Conservation (phyloP, 1,139 yeast species). For the Hyphopichia khmerensis region DNA sequence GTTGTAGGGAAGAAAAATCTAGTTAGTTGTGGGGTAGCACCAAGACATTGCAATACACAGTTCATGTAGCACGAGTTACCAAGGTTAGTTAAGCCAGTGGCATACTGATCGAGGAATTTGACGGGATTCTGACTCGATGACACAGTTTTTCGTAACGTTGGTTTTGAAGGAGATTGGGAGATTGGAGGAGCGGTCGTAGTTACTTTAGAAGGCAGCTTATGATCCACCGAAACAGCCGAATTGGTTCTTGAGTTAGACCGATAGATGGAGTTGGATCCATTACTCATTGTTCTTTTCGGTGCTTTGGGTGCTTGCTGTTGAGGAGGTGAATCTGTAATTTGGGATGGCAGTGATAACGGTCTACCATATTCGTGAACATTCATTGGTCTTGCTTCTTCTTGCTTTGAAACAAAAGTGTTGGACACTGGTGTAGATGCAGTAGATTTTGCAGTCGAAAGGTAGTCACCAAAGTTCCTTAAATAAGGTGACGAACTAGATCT, state of each 20-base stretch:
- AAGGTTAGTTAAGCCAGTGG: slow-evolving; percentile 69
- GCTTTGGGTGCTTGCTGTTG: slow-evolving; percentile 13
- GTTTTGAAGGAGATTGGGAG: slow-evolving; percentile 1
- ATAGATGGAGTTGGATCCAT: neutral
- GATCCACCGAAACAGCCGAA: neutral
- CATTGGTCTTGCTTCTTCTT: neutral
- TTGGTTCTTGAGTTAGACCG: slow-evolving; percentile 1
- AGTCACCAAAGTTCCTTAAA: slow-evolving; percentile 39
- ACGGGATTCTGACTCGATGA: slow-evolving; percentile 12
- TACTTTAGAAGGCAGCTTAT: neutral
- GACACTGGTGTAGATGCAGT: slow-evolving; percentile 20
- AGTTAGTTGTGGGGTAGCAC: slow-evolving; percentile 43
- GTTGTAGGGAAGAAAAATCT: slow-evolving; percentile 39
- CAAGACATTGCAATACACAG: slow-evolving; percentile 82
- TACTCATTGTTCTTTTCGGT: slow-evolving; percentile 1
- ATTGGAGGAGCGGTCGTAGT: slow-evolving; percentile 1
- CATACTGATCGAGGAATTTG: slow-evolving; percentile 30
- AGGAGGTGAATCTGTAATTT: slow-evolving; percentile 8
- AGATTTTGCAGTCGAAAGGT: slow-evolving; percentile 34
- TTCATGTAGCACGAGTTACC: slow-evolving; percentile 96
- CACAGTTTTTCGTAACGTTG: neutral
- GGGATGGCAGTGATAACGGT: neutral
- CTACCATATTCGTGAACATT: slow-evolving; percentile 3
- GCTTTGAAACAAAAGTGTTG: slow-evolving; percentile 6
- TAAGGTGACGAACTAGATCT: slow-evolving; percentile 22